Evolutionary conservation across 116 monocot genomes (phyloP).

Genomic region (Iris pallida): DNA sequence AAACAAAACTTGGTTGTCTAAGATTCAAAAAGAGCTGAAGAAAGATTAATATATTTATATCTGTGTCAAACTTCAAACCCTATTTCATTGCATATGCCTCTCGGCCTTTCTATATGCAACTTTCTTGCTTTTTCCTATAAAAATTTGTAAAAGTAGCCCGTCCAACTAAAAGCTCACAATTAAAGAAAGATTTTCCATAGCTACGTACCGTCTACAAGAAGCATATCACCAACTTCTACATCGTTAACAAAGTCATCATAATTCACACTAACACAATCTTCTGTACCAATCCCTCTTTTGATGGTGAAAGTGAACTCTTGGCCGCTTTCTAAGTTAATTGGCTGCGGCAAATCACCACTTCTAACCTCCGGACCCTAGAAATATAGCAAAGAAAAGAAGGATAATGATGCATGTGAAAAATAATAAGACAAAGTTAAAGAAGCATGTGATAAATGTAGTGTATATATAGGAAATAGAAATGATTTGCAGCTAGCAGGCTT

Average conservation of each 20-base stretch:
- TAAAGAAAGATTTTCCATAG: background rate
- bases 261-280: constrained; percentile 91
- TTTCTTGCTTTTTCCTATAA: too few relatives aligned
- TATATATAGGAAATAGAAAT: constrained; percentile 1
- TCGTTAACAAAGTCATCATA: constrained; percentile 97
- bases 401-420: constrained; percentile 3
- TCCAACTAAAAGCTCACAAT: too few relatives aligned
- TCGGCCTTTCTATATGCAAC: too few relatives aligned
- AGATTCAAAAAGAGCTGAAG: too few relatives aligned
- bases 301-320: constrained; percentile 93
- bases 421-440: background rate
- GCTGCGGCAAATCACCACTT: constrained; percentile 93
- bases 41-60: too few relatives aligned
- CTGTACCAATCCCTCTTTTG: constrained; percentile 81
- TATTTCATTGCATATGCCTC: too few relatives aligned
- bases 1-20: too few relatives aligned
- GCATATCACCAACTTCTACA: constrained; percentile 92
- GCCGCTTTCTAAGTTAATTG: constrained; percentile 52
- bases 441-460: background rate
- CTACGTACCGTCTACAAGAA: constrained; percentile 83
- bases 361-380: constrained; percentile 93
- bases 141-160: too few relatives aligned
- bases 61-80: too few relatives aligned
- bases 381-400: background rate
- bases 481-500: background rate